Base-by-base conservation (phyloP, 2,329 filamentous ascomycete genomes). In the Volutella citrinella region DNA sequence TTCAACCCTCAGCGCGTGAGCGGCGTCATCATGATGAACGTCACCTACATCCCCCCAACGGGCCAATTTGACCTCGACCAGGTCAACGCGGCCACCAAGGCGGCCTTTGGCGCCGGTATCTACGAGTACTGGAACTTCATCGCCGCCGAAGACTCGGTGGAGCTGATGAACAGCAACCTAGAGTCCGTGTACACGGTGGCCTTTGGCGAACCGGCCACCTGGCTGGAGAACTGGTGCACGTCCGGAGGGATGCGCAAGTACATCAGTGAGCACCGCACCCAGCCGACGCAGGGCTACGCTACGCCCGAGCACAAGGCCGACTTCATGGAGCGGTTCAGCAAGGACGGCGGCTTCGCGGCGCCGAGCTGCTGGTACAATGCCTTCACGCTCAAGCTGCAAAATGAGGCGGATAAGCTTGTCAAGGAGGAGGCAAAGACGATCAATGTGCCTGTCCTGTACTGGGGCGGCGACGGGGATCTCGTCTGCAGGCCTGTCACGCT, bases 101-200 rank as follows among this genome's bases (percentile, higher is more conserved):
- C 60, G 34, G 22, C 30, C 0, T 57, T 64, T 16, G 70, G 70
- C 10, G 57, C 59, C 27, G 52, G 59, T 4, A 19, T 53, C 3
- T 61, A 56, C 25, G 52, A 57, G 19, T 75, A 74, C 55, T 73
- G 68, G 67, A 47, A 68, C 31, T 59, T 73, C 19, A 66, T 72
- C 45, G 56, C 54, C 1, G 53, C 61, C 1, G 48, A 58, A 0
- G 66, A 71, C 22, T 64, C 59, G 3, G 44, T 57, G 3, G 45
- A 46, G 2, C 25, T 72, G n/a, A 48, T 73, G 19, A 51, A 56
- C 7, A 37, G 45, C 18, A 59, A 69, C 34, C 38, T 64, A 1
- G 65, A 68, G 18, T 59, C 58, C 12, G 32, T 61, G 6, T 70
- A 59, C 40, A 34, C 50, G 18, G 53, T 44, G 4, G 38, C 58